Conservation (phyloP, 208 protist species). For the Porcisia deanei region DNA sequence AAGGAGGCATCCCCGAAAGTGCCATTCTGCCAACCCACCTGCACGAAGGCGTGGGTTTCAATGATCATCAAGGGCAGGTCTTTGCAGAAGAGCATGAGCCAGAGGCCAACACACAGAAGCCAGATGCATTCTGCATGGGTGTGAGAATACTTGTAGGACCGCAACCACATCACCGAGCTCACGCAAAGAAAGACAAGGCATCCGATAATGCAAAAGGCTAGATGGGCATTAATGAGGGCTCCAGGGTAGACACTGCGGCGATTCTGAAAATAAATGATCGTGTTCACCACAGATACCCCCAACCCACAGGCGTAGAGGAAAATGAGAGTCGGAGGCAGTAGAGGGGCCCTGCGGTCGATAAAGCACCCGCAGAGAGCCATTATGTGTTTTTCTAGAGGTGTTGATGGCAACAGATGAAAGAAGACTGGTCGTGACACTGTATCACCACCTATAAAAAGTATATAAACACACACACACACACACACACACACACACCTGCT, state of each 20-base stretch:
- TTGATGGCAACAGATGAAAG: neutral
- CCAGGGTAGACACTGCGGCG: conserved; percentile 23
- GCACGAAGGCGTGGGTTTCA: conserved; percentile 39
- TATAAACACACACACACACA: neutral
- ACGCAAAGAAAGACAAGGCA: conserved; percentile 44
- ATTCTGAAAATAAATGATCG: conserved; percentile 45
- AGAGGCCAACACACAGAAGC: conserved; percentile 42
- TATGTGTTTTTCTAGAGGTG: conserved; percentile 8
- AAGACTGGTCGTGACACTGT: neutral
- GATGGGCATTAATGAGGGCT: conserved; percentile 39
- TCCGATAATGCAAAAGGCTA: conserved; percentile 58
- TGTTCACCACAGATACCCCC: conserved; percentile 48
- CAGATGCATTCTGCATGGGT: conserved; percentile 40
- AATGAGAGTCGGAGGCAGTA: conserved; percentile 45
- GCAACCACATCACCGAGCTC: conserved; percentile 59
- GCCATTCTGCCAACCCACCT: conserved; percentile 35
- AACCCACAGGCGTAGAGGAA: conserved; percentile 42
- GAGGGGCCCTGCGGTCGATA: conserved; percentile 19
- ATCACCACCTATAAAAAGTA: neutral
- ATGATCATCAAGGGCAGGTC: conserved; percentile 59
- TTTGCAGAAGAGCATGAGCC: conserved; percentile 45
- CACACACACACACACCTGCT: neutral
- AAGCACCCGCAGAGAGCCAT: conserved; percentile 26
- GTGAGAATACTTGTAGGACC: conserved; percentile 50
- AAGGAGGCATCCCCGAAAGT: conserved; percentile 45